Percentiles rank a stretch among this genome's conserved stretches.
Evolutionary conservation across 192 early-diverging fungal species (phyloP).

Genomic region (Backusella circina): DNA sequence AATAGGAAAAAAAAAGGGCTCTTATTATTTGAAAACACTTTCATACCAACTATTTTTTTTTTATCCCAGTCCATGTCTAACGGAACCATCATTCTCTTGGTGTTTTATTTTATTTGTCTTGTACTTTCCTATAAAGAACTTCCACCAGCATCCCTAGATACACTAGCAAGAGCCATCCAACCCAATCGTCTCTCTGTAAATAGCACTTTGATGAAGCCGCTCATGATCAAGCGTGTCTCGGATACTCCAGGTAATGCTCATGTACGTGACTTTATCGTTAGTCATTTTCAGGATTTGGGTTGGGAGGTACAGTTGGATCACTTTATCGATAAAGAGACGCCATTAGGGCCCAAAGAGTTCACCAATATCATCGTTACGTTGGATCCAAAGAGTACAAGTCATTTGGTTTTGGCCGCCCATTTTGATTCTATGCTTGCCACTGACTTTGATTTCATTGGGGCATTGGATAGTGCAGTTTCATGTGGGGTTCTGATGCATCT

Average conservation of each 20-base stretch:
- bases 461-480: constrained; percentile 89
- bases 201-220: constrained; percentile 62
- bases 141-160: background rate
- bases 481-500: constrained; percentile 88
- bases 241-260: constrained; percentile 66
- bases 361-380: constrained; percentile 91
- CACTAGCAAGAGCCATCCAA: background rate
- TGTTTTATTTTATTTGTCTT: background rate
- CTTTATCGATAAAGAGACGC: constrained; percentile 72
- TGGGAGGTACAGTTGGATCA: constrained; percentile 80
- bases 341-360: constrained; percentile 70
- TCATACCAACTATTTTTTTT: background rate
- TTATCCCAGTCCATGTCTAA: background rate
- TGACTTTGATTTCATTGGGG: constrained; percentile 71
- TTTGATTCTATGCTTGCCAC: constrained; percentile 87
- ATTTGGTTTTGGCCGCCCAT: constrained; percentile 88
- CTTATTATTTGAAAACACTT: background rate
- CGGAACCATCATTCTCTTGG: background rate
- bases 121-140: background rate
- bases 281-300: constrained; percentile 54
- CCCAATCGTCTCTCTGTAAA: constrained; percentile 24
- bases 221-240: constrained; percentile 75
- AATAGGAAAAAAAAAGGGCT: background rate
- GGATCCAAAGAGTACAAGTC: constrained; percentile 60
- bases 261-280: constrained; percentile 70